Evolutionary conservation across 2,329 filamentous ascomycete species (phyloP), one percentile per base, ranked within the genome.

Genomic region (Pseudogymnoascus sp.): DNA sequence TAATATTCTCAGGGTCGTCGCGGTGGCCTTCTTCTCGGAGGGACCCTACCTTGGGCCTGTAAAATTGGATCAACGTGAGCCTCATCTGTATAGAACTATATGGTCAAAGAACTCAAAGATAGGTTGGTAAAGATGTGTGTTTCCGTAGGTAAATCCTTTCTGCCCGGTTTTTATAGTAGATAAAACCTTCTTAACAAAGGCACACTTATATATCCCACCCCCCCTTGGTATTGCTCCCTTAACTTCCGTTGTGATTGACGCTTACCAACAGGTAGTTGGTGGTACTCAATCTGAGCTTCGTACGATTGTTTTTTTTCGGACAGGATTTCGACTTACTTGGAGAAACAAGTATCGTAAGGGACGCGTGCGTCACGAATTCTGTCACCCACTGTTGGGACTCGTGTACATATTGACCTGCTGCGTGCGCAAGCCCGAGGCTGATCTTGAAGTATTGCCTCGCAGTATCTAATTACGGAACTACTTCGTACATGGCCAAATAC

Each of bases 21-120:
- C 62, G 53, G 5, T 23, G 44, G 21, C 64, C 59, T 60, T 61
- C 11, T 42, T 67, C 64, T n/a, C 63, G 36, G 44, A 18, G 63
- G 18, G 31, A 66, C 46, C 14, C 34, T 31, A 8, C 36, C 38
- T 50, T 60, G 14, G 42, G 44, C 59, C 16, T 38, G 25, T 16
- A 60, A 65, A 42, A 38, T 62, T 59, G 56, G 65, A 62, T 66
- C 62, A 46, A 67, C 60, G 40, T 66, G 21, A 61, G 62, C 62
- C 61, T 67, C 64, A 25, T 66, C 59, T 53, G 56, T 64, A 65
- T 42, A 66, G 8, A 66, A 37, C 38, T 18, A 65, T 63, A 50
- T 62, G 60, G 14, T 63, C 21, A 37, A 14, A 67, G 37, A 64
- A 66, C 31, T 59, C 44, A 16, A 53, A 31, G n/a, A 64, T 28